Evolutionary conservation across 768 basidiomycete species (phyloP), one percentile per base, ranked within the genome.

Genomic region (Phanerochaete sordida): DNA sequence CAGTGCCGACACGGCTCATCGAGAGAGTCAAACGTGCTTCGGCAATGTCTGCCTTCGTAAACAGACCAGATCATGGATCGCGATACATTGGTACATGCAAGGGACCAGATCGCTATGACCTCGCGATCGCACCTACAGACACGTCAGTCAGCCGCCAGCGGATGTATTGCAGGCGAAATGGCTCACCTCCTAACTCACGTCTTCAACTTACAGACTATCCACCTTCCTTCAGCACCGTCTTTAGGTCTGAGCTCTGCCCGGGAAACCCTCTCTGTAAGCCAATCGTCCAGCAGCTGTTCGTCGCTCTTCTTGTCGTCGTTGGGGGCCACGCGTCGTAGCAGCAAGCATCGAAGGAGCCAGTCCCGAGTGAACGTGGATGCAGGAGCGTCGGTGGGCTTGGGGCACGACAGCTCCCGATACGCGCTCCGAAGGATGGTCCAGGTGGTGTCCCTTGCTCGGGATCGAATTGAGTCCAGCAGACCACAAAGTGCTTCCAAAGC

Each of bases 371-470:
- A 44, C 45, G 19, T 43, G 8, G 70, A 61, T 4, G 26, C 47
- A n/a, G 62, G 50, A 31, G 56, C 60, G 26, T 72, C 69, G 7
- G 73, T 67, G 1, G 72, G 70, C 24, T 73, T 69, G 60, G 75
- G 73, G 61, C 76, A 80, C 30, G 74, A 73, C 19, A 90, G 57
- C 65, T 90, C 89, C 47, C 86, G 77, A 69, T 91, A 90, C 0
- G 83, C 82, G 23, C 79, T 75, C 30, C 87, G 82, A 46, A 91
- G 65, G 16, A 88, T 71, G 0, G 51, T 67, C 89, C 89, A 91
- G 1, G 83, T 73, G n/a, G 74, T 80, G 21, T 77, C 75, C 31
- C 85, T 77, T 6, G 77, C 77, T 69, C 82, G 85, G 2, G 59
- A 67, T 16, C 84, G 79, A 35, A 90, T 67, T 3, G 72, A 71